Evolutionary conservation across 257 asterid genomes (phyloP).

Genomic region (Mentha longifolia): DNA sequence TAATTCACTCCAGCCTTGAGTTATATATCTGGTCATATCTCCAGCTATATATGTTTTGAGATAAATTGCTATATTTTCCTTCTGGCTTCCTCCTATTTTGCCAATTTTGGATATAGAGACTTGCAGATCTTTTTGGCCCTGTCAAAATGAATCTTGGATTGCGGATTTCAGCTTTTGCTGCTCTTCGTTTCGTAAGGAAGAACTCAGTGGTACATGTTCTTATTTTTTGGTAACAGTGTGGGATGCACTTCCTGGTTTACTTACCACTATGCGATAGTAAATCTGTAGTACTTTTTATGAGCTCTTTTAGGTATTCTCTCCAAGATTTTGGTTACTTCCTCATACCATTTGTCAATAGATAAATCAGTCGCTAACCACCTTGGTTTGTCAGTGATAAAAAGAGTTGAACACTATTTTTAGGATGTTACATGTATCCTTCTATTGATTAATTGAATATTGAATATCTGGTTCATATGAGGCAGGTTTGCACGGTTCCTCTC

Average conservation of each 20-base stretch:
- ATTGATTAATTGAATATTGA: conserved; percentile 42
- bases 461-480: conserved; percentile 49
- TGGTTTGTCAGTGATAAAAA: conserved; percentile 28
- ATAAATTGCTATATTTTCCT: conserved; percentile 22
- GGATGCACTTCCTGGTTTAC: conserved; percentile 28
- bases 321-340: conserved; percentile 36
- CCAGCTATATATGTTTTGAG: conserved; percentile 11
- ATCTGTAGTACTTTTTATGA: not conserved
- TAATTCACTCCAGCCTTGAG: conserved; percentile 4
- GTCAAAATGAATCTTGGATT: conserved; percentile 43
- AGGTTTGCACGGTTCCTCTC: conserved; percentile 47
- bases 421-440: conserved; percentile 38
- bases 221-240: conserved; percentile 21
- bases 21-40: conserved; percentile 15
- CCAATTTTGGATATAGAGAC: conserved; percentile 39
- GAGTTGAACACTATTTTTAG: conserved; percentile 33
- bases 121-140: conserved; percentile 47
- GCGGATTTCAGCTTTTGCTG: conserved; percentile 44
- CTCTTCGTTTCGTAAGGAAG: conserved; percentile 37
- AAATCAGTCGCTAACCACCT: conserved; percentile 27
- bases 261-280: conserved; percentile 15
- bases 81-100: conserved; percentile 35
- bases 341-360: conserved; percentile 29
- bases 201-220: conserved; percentile 33
- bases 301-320: conserved; percentile 32